A percentile compares a stretch with the other conserved stretches of the same genome.
Evolutionary conservation across 1,284 basidiomycete species (phyloP).

Genomic region (Fomitopsis schrenkii): DNA sequence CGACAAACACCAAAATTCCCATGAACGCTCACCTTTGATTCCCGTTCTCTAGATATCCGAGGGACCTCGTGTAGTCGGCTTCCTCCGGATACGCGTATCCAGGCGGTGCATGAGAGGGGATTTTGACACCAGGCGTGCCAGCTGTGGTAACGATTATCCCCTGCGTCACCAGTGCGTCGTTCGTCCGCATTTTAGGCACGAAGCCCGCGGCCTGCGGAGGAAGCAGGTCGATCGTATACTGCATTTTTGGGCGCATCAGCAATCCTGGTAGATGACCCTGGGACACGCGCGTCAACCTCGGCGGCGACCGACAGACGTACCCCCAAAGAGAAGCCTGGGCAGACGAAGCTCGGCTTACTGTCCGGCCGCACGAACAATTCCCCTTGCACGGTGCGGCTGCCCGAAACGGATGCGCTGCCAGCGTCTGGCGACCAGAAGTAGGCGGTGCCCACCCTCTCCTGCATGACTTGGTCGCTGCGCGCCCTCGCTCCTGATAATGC

Average conservation of each 20-base stretch:
- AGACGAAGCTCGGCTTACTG: constrained; percentile 49
- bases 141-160: constrained; percentile 39
- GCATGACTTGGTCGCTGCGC: constrained; percentile 45
- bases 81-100: constrained; percentile 42
- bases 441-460: constrained; percentile 36
- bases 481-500: constrained; percentile 33
- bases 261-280: background rate
- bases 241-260: constrained; percentile 4
- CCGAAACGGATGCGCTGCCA: constrained; percentile 18
- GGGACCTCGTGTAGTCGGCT: constrained; percentile 47
- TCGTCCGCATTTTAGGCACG: constrained; percentile 16
- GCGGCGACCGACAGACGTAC: constrained; percentile 28
- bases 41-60: constrained; percentile 53
- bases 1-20: background rate
- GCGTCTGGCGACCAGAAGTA: constrained; percentile 45
- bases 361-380: constrained; percentile 45
- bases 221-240: constrained; percentile 48
- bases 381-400: constrained; percentile 40
- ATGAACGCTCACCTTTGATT: constrained; percentile 39
- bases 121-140: constrained; percentile 36
- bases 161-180: constrained; percentile 35
- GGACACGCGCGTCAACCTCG: background rate
- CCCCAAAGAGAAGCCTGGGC: constrained; percentile 46
- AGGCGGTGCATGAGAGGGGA: constrained; percentile 50
- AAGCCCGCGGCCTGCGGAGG: constrained; percentile 45